phyloP scores from a whole-genome alignment of 2,329 filamentous ascomycete species.

The Botrytis galanthina region DNA sequence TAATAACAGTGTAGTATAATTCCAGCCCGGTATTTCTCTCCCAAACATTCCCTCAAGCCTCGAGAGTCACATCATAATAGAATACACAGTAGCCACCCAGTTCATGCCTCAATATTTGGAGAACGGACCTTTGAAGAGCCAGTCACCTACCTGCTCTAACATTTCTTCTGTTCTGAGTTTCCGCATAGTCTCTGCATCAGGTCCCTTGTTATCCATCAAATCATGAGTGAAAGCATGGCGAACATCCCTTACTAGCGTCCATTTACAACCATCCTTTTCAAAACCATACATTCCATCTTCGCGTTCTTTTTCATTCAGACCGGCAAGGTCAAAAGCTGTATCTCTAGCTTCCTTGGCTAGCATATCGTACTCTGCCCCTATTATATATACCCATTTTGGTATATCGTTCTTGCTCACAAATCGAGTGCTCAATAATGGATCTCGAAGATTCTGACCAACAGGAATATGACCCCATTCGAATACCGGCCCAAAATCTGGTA shows the following conservation, averaged over 20 bases:
- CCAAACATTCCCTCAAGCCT: neutral
- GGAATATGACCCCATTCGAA: conserved; percentile 33
- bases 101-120: conserved; percentile 7
- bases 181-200: conserved; percentile 24
- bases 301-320: conserved; percentile 17
- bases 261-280: conserved; percentile 28
- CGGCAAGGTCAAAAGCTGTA: conserved; percentile 25
- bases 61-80: neutral
- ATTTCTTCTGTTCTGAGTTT: conserved; percentile 21
- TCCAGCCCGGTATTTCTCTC: neutral
- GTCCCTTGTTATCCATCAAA: conserved; percentile 21
- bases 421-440: conserved; percentile 31
- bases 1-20: neutral
- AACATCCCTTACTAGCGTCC: conserved; percentile 24
- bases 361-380: conserved; percentile 30
- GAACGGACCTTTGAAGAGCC: conserved; percentile 28
- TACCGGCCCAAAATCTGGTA: conserved; percentile 25
- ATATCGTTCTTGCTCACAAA: conserved; percentile 30
- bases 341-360: conserved; percentile 26
- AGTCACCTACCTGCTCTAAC: conserved; percentile 24
- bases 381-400: conserved; percentile 27
- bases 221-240: conserved; percentile 29
- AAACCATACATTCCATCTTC: conserved; percentile 23
- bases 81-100: neutral
- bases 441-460: conserved; percentile 29